These are phyloP conservation scores for Rubus idaeus DNA, from an alignment of 306 rosid genomes.

Conservation along the genomic window DNA sequence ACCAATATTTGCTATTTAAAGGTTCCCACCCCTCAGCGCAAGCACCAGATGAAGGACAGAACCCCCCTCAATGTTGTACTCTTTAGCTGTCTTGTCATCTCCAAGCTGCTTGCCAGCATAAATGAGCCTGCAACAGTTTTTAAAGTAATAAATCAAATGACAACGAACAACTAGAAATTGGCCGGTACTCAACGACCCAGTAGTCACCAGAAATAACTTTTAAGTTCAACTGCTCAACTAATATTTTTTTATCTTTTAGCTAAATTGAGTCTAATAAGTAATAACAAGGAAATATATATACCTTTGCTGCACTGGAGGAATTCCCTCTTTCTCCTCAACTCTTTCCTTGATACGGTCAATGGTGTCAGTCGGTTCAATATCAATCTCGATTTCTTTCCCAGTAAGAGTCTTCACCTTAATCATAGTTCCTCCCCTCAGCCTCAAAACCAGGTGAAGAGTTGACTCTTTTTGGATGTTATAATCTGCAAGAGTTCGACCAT, in stretches of 20 bases:
- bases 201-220: background rate
- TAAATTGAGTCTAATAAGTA: background rate
- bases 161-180: background rate
- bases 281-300: constrained; percentile 2
- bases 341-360: constrained; percentile 91
- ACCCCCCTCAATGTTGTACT: constrained; percentile 96
- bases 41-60: constrained; percentile 96
- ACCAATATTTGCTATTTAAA: constrained; percentile 17
- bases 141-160: background rate
- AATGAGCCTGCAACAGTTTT: constrained; percentile 70
- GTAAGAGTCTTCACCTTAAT: constrained; percentile 94
- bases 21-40: constrained; percentile 79
- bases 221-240: background rate
- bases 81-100: constrained; percentile 96
- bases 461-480: constrained; percentile 95
- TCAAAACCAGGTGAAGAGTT: constrained; percentile 85
- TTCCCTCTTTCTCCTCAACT: constrained; percentile 95
- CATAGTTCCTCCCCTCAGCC: constrained; percentile 98
- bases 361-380: constrained; percentile 91
- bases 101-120: constrained; percentile 97
- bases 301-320: constrained; percentile 99
- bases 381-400: constrained; percentile 95
- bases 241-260: background rate
- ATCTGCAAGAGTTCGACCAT: constrained; percentile 92
- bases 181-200: background rate